These are phyloP conservation scores for Boletus rubroflammeus DNA, from an alignment of 768 basidiomycete species.

Conservation along the genomic window DNA sequence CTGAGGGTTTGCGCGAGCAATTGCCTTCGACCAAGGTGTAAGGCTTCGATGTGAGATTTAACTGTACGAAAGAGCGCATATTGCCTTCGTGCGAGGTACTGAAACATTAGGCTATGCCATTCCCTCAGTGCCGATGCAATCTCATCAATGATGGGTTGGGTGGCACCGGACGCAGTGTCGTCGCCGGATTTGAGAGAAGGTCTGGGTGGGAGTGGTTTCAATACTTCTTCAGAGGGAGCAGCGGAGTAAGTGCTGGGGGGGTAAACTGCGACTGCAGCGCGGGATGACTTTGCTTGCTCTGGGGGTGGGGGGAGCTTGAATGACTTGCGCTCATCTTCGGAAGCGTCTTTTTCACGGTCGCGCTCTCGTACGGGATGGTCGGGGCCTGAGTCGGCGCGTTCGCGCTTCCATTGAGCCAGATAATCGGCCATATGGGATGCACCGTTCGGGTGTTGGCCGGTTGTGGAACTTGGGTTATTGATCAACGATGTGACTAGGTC, in stretches of 20 bases:
- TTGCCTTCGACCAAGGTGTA: slow-evolving; percentile 90
- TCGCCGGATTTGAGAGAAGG: slow-evolving; percentile 95
- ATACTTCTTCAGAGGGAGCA: slow-evolving; percentile 59
- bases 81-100: slow-evolving; percentile 83
- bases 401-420: slow-evolving; percentile 43
- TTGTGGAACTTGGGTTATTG: slow-evolving; percentile 30
- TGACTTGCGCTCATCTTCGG: slow-evolving; percentile 57
- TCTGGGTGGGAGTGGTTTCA: slow-evolving; percentile 80
- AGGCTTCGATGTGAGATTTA: slow-evolving; percentile 82
- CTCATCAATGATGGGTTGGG: slow-evolving; percentile 93
- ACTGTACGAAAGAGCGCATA: slow-evolving; percentile 87
- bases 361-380: slow-evolving; percentile 31
- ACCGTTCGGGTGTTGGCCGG: slow-evolving; percentile 32
- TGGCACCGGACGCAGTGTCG: slow-evolving; percentile 79
- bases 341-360: slow-evolving; percentile 56
- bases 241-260: slow-evolving; percentile 72
- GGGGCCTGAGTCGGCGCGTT: slow-evolving; percentile 26
- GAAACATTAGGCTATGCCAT: slow-evolving; percentile 92
- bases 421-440: slow-evolving; percentile 44
- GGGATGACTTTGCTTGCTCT: slow-evolving; percentile 69
- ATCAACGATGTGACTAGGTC: slow-evolving; percentile 63
- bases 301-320: slow-evolving; percentile 72
- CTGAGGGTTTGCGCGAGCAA: slow-evolving; percentile 84
- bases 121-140: slow-evolving; percentile 94
- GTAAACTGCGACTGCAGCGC: slow-evolving; percentile 70